phyloP scores from a whole-genome alignment of 306 rosid species.

The Cajanus cajan region DNA sequence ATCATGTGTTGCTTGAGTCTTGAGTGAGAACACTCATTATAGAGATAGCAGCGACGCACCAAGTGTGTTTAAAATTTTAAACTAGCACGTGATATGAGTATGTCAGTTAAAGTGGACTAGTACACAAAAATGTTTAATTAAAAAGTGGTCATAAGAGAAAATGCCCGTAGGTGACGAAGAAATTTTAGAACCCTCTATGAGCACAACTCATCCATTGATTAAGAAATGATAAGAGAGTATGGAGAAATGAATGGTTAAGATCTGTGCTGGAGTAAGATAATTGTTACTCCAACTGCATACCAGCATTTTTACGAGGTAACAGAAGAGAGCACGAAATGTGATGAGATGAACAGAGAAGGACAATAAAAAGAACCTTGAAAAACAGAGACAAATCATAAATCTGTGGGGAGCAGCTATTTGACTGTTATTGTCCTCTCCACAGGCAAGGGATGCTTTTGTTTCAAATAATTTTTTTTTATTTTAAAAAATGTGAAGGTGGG shows the following conservation, averaged over 20 bases:
- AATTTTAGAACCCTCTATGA: neutral
- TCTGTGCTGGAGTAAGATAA: neutral
- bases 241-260: neutral
- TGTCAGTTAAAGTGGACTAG: constrained; percentile 7
- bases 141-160: neutral
- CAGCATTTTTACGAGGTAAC: neutral
- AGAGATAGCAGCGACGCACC: neutral
- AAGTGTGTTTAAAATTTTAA: constrained; percentile 24
- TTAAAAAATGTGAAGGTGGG: too few species aligned
- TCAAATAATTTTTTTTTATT: too few species aligned
- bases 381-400: constrained; percentile 16
- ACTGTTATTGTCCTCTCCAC: constrained; percentile 9
- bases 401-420: neutral
- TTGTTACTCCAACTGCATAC: neutral
- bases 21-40: neutral
- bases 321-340: constrained; percentile 10
- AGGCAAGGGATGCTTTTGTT: too few species aligned
- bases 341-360: constrained; percentile 19
- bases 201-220: constrained; percentile 6
- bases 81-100: neutral
- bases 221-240: neutral
- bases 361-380: constrained; percentile 7
- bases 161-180: neutral
- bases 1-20: constrained; percentile 7
- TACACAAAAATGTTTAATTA: constrained; percentile 5